phyloP scores from a whole-genome alignment of 805 yeast genomes.

The Lipomyces yamanashiensis region DNA sequence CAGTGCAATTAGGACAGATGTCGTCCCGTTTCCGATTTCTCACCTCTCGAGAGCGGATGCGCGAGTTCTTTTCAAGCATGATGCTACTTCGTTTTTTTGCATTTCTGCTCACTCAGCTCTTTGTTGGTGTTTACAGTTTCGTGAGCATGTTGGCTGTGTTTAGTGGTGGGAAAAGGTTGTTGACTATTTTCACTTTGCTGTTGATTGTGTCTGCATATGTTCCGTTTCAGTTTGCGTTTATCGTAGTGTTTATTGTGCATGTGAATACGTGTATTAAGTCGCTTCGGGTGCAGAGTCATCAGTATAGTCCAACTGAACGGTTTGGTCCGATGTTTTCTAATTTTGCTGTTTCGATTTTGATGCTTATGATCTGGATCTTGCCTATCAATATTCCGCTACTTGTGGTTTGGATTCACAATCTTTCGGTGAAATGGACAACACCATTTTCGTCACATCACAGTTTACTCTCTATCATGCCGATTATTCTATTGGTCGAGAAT shows the following conservation, averaged over 20 bases:
- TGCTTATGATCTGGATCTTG: slow-evolving; percentile 75
- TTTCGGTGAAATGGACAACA: slow-evolving; percentile 77
- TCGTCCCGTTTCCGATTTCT: background rate
- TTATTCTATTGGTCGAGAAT: slow-evolving; percentile 61
- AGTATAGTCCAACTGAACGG: slow-evolving; percentile 10
- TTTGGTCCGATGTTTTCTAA: slow-evolving; percentile 50
- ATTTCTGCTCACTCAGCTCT: slow-evolving; percentile 1
- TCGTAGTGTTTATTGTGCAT: slow-evolving; percentile 65
- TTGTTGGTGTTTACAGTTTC: slow-evolving; percentile 1
- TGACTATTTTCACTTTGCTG: slow-evolving; percentile 44
- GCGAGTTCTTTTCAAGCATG: background rate
- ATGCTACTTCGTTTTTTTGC: slow-evolving; percentile 3
- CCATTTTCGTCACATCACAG: slow-evolving; percentile 91
- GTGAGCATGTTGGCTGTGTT: slow-evolving; percentile 11
- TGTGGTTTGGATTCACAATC: slow-evolving; percentile 80
- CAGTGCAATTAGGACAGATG: background rate
- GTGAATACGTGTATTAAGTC: slow-evolving; percentile 51
- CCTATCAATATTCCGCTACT: slow-evolving; percentile 80
- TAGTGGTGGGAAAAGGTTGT: slow-evolving; percentile 28
- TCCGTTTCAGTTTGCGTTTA: slow-evolving; percentile 82
- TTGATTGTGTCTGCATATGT: slow-evolving; percentile 61
- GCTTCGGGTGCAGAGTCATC: slow-evolving; percentile 15
- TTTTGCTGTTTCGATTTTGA: slow-evolving; percentile 62
- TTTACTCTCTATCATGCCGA: slow-evolving; percentile 75
- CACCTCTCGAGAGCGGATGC: background rate